Percentiles rank a stretch among this genome's conserved stretches.
Conservation (phyloP, 345 rosid genomes). For the Camelina laxa region DNA sequence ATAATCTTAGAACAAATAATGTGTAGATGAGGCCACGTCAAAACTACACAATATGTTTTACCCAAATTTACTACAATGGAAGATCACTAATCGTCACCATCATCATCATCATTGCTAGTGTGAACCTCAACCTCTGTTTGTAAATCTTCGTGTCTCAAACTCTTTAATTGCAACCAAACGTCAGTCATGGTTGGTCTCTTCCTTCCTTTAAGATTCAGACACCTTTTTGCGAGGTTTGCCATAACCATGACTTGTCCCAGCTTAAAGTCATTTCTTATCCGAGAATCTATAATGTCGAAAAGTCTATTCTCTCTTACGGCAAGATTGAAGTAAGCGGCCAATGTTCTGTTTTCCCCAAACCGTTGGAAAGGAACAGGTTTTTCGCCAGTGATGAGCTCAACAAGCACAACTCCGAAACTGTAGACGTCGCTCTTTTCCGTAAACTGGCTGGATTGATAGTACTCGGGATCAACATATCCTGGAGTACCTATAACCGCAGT, state of each 20-base stretch:
- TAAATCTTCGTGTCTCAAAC: background rate
- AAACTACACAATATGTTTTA: constrained; percentile 2
- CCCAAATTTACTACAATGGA: background rate
- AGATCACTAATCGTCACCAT: no score
- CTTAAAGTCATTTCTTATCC: background rate
- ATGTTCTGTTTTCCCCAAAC: background rate
- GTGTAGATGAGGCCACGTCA: constrained; percentile 11
- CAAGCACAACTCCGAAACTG: background rate
- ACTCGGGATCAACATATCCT: no score
- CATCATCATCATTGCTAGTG: background rate
- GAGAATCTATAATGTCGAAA: background rate
- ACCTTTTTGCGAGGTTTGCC: background rate
- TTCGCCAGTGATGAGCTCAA: background rate
- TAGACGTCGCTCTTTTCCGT: background rate
- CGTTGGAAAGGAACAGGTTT: background rate
- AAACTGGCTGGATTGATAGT: no score
- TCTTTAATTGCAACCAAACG: background rate
- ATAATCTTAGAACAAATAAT: background rate
- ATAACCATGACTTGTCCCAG: background rate
- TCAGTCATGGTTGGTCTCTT: background rate
- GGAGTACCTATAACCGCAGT: background rate
- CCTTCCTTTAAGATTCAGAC: background rate
- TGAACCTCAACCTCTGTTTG: background rate
- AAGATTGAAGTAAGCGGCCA: background rate
- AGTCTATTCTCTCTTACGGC: background rate